Evolutionary conservation across 148 eudicot species (phyloP).

Genomic region (Nepenthes mirabilis): DNA sequence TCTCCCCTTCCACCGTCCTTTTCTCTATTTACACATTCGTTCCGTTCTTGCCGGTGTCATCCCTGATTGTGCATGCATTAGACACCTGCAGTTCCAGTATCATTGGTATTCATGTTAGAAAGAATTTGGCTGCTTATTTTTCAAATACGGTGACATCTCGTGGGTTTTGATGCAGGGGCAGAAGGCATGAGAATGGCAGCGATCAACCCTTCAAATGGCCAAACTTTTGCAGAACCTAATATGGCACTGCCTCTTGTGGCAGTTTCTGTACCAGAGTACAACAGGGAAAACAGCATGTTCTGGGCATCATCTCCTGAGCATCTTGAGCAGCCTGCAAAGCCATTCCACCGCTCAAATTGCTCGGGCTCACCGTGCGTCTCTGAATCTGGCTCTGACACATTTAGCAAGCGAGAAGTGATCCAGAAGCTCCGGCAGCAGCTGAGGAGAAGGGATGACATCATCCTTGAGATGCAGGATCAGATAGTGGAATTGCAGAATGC

Average conservation of each 20-base stretch:
- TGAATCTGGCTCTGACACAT: slow-evolving; percentile 88
- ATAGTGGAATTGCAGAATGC: slow-evolving; percentile 68
- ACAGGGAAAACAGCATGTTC: slow-evolving; percentile 47
- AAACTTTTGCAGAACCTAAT: slow-evolving; percentile 40
- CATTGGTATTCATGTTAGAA: no score
- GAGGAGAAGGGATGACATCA: slow-evolving; percentile 88
- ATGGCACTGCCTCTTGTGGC: slow-evolving; percentile 66
- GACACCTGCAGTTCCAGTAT: no score
- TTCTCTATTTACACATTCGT: no score
- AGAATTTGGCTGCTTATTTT: no score
- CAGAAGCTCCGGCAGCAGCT: slow-evolving; percentile 91
- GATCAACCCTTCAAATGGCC: slow-evolving; percentile 34
- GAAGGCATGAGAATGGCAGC: slow-evolving; percentile 30
- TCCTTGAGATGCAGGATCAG: slow-evolving; percentile 93
- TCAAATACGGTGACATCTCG: no score
- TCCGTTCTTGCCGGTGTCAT: no score
- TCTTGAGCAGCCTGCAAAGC: slow-evolving; percentile 76
- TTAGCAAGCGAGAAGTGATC: slow-evolving; percentile 84
- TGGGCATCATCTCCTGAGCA: slow-evolving; percentile 90
- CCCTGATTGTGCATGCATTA: no score
- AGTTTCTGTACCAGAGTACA: slow-evolving; percentile 51
- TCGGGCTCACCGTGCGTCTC: slow-evolving; percentile 85
- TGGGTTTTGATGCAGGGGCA: slow-evolving; percentile 20
- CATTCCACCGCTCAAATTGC: slow-evolving; percentile 69
- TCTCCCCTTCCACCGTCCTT: no score